Base-by-base conservation (phyloP, 2,329 filamentous ascomycete species). In the Aspergillus sp. region DNA sequence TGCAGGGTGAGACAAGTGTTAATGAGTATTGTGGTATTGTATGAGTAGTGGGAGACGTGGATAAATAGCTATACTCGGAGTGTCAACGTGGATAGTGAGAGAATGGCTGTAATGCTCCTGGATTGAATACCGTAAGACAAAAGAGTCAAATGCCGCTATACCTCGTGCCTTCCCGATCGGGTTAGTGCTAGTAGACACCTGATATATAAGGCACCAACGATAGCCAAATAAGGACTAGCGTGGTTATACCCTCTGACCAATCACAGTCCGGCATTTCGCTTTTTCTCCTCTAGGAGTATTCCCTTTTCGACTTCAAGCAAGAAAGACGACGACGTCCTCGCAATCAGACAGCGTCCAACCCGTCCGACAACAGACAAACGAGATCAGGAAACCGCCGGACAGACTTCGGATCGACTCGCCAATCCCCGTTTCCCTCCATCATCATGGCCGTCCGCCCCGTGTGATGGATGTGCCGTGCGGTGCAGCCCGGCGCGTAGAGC, bases 401-500 rank as follows among this genome's bases (percentile, higher is more conserved):
- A 54, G 52, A 45, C 43, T 26, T 29, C 33, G 35, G 46, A 30
- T 12, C 29, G 28, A 36, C 34, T 26, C 41, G 38, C 8, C 48
- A 36, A 43, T 29, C 46, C 49, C 49, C 42, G 43, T 39, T 12
- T 19, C n/a, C 19, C 19, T 19, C 19, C 19, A 19, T 19, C 19
- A 19, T 19, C 19, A 19, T 19, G 19, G 19, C 30, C 30, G 30
- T 36, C 34, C 34, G 6, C n/a, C 34, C n/a, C 34, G 19, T 39
- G 12, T 39, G 19, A 36, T 29, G 36, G 33, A 27, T 39, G 44
- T 45, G 44, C 36, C 44, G 38, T 27, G 43, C 19, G 45, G 26
- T 44, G 42, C 44, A 45, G 28, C n/a, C 29, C n/a, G 44, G 44
- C 44, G 44, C 44, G 44, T 45, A 45, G 33, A 41, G 44, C 44